Evolutionary conservation across 805 yeast species (phyloP).

Genomic region (Debaryomyces hansenii): DNA sequence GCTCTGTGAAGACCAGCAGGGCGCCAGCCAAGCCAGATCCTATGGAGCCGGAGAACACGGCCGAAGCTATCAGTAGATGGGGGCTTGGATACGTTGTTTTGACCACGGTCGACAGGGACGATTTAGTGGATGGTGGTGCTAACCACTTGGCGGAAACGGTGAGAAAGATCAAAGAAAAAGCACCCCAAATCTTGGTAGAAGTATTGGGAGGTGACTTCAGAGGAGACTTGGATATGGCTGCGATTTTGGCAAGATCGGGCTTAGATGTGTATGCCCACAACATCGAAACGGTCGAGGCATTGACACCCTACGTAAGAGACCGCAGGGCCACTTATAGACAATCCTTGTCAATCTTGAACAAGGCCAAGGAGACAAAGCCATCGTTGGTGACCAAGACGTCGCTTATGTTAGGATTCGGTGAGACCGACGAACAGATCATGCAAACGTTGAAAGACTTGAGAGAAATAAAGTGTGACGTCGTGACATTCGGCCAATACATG

Average conservation of each 20-base stretch:
- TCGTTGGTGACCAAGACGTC: conserved; percentile 88
- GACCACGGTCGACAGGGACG: conserved; percentile 98
- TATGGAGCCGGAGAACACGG: conserved; percentile 95
- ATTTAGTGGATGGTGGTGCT: conserved; percentile 90
- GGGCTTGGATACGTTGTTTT: conserved; percentile 96
- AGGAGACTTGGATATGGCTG: conserved; percentile 83
- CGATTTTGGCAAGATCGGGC: conserved; percentile 78
- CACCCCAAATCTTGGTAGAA: conserved; percentile 90
- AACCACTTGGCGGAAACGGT: conserved; percentile 89
- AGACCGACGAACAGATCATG: conserved; percentile 84
- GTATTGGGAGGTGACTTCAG: conserved; percentile 93
- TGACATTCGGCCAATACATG: conserved; percentile 98
- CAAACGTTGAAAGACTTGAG: conserved; percentile 78
- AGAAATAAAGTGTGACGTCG: conserved; percentile 80
- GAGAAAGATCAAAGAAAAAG: conserved; percentile 74
- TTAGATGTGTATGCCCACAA: conserved; percentile 97
- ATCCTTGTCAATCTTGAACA: conserved; percentile 69
- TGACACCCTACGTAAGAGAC: conserved; percentile 94
- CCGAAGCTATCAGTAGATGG: conserved; percentile 96
- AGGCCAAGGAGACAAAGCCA: conserved; percentile 79
- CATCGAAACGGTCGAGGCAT: conserved; percentile 90
- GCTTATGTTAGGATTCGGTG: conserved; percentile 95
- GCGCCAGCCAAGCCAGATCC: conserved; percentile 89
- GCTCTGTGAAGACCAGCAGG: conserved; percentile 93
- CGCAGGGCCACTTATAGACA: conserved; percentile 95